phyloP scores from a whole-genome alignment of 306 rosid genomes.

The Sphenostylis stenocarpa region DNA sequence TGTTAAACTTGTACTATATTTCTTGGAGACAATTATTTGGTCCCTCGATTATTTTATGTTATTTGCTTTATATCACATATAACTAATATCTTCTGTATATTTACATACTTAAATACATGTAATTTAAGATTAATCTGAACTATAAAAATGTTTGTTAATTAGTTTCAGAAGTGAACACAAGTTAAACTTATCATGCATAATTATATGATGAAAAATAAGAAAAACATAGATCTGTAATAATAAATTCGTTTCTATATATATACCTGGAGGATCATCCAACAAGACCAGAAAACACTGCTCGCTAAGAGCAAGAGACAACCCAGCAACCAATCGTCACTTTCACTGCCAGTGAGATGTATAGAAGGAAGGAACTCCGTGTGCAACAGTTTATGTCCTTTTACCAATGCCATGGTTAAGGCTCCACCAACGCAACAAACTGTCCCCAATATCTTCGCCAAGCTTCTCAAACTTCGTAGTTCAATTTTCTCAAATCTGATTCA shows the following conservation, averaged over 20 bases:
- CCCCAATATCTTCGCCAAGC: conserved; percentile 61
- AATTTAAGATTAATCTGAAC: neutral
- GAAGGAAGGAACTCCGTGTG: conserved; percentile 37
- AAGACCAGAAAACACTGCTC: conserved; percentile 51
- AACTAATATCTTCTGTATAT: too few species aligned
- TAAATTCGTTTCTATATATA: neutral
- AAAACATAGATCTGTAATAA: neutral
- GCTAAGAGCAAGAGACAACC: conserved; percentile 56
- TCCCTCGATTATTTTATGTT: neutral
- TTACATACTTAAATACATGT: too few species aligned
- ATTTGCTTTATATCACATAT: too few species aligned
- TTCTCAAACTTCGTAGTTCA: conserved; percentile 46
- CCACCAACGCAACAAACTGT: conserved; percentile 65
- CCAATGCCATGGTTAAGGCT: conserved; percentile 64
- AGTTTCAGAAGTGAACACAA: too few species aligned
- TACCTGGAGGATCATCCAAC: conserved; percentile 75
- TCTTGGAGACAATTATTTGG: neutral
- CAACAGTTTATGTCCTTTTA: conserved; percentile 67
- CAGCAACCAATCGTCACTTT: conserved; percentile 45
- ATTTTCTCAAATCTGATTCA: conserved; percentile 59
- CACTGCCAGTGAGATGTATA: conserved; percentile 27
- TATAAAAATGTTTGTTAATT: neutral
- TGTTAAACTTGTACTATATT: neutral
- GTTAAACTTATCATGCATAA: too few species aligned
- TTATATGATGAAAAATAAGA: neutral